Percentiles rank a stretch among this genome's conserved stretches.
phyloP scores from a whole-genome alignment of 2,329 filamentous ascomycete species.

The Chrysoporthe cubensis region DNA sequence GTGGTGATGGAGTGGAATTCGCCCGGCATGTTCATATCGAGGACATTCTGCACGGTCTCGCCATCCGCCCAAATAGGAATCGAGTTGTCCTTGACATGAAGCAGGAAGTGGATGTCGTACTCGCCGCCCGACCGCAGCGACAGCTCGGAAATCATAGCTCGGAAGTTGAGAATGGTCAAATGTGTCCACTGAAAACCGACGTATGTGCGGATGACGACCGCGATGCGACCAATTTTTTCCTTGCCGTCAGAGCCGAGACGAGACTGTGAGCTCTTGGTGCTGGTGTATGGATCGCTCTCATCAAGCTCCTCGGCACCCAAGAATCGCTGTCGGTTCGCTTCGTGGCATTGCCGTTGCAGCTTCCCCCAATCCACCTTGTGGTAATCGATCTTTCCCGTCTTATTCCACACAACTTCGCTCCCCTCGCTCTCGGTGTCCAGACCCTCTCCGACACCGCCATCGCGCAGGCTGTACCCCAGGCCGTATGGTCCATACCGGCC shows the following conservation, averaged over 20 bases:
- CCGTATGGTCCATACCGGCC: conserved; percentile 85
- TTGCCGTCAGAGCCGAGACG: conserved; percentile 22
- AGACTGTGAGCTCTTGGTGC: conserved; percentile 15
- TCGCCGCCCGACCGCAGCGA: conserved; percentile 78
- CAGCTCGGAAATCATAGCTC: conserved; percentile 79
- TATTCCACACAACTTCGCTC: conserved; percentile 61
- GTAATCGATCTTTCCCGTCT: conserved; percentile 61
- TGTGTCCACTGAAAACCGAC: conserved; percentile 77
- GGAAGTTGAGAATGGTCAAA: conserved; percentile 79
- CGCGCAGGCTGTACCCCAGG: conserved; percentile 74
- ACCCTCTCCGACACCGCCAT: conserved; percentile 73
- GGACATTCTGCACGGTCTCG: conserved; percentile 70
- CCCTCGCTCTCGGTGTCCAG: conserved; percentile 73
- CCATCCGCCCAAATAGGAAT: conserved; percentile 82
- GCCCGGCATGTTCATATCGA: conserved; percentile 68
- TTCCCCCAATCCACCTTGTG: conserved; percentile 57
- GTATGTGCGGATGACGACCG: conserved; percentile 80
- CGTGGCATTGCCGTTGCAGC: conserved; percentile 57
- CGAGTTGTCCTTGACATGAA: conserved; percentile 82
- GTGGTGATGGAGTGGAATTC: conserved; percentile 83
- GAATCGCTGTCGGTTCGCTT: conserved; percentile 68
- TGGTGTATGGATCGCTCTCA: conserved; percentile 16
- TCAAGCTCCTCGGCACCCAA: conserved; percentile 42
- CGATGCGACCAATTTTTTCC: conserved; percentile 63
- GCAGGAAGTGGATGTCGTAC: conserved; percentile 80